Evolutionary conservation across 139 green algal species (phyloP), one percentile per base, ranked within the genome.

Genomic region (Coelastrella sp.): DNA sequence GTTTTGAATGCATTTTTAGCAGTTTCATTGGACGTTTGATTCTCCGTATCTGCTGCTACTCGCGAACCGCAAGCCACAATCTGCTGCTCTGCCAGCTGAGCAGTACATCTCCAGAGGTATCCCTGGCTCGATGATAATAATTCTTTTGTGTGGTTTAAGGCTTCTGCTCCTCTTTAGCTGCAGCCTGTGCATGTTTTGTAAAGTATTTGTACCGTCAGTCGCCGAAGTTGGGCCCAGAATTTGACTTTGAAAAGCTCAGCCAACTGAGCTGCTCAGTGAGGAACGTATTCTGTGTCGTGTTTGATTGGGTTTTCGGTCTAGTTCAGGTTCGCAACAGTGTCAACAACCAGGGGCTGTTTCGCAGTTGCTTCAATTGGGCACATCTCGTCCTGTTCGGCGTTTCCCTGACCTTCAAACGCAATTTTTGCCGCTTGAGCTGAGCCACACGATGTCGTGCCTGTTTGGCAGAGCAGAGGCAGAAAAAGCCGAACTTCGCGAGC

Each of bases 401-500:
- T 47, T 47, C 32, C 32, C 64, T 20, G 4, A 71, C 64, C 64
- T 20, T 71, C 13, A 3, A 71, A 14, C 16, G 64, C 64, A 14
- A 14, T 47, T 76, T 4, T 22, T 76, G 2, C 17, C 5, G 68
- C 17, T n/a, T 76, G 61, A 10, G 61, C 68, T 8, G 17, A 13
- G 68, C 68, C 5, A 17, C 68, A 76, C 16, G 22, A 88, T 88
- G 88, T 66, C 68, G n/a, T 91, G 88, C 73, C 80, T 91, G 5
- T 88, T 80, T 60, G 80, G 66, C 22, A n/a, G 71, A 22, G 80
- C 22, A 17, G 88, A 91, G 71, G 60, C 64, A 22, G 88, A 91
- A 56, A 83, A 77, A 17, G 80, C 80, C 7, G 88, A 88, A 74
- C 88, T 91, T 3, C 64, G 88, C 7, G 88, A 91, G 56, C n/a